phyloP scores from a whole-genome alignment of 345 rosid genomes.

The Camelina laxa region DNA sequence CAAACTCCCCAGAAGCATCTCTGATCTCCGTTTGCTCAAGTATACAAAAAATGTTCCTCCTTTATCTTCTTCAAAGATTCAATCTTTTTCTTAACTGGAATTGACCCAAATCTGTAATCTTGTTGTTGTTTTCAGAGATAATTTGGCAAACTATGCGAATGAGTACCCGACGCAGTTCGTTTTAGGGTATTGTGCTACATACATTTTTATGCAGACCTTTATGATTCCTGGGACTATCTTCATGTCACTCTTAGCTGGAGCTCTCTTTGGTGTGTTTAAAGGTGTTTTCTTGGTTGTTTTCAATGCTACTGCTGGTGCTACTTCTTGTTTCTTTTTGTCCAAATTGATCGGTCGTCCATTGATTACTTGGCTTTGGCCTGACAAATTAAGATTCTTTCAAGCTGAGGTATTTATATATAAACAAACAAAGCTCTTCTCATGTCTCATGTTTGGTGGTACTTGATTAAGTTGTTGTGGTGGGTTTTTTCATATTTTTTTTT shows the following conservation, averaged over 20 bases:
- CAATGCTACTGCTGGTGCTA: conserved; percentile 95
- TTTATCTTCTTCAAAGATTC: neutral
- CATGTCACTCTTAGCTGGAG: conserved; percentile 98
- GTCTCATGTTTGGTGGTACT: conserved; percentile 1
- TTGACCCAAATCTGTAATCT: neutral
- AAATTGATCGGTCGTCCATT: conserved; percentile 93
- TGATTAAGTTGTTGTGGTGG: neutral
- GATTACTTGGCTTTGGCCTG: conserved; percentile 97
- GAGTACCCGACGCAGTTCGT: conserved; percentile 84
- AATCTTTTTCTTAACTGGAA: too few species aligned
- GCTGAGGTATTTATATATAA: conserved; percentile 62
- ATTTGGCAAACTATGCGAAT: conserved; percentile 72
- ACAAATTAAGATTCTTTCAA: conserved; percentile 89
- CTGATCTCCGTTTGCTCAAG: conserved; percentile 96
- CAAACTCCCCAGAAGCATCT: conserved; percentile 80
- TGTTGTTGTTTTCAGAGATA: conserved; percentile 58
- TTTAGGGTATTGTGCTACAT: conserved; percentile 91
- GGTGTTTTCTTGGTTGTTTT: conserved; percentile 89
- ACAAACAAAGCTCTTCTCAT: neutral
- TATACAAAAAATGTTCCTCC: conserved; percentile 12
- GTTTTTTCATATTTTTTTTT: neutral
- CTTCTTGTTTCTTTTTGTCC: conserved; percentile 88
- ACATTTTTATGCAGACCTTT: conserved; percentile 99
- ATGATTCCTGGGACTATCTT: conserved; percentile 99
- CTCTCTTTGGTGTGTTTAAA: conserved; percentile 88